Percentiles rank a stretch among this genome's conserved stretches.
phyloP scores from a whole-genome alignment of 2,329 filamentous ascomycete genomes.

The Lanzia echinophila region DNA sequence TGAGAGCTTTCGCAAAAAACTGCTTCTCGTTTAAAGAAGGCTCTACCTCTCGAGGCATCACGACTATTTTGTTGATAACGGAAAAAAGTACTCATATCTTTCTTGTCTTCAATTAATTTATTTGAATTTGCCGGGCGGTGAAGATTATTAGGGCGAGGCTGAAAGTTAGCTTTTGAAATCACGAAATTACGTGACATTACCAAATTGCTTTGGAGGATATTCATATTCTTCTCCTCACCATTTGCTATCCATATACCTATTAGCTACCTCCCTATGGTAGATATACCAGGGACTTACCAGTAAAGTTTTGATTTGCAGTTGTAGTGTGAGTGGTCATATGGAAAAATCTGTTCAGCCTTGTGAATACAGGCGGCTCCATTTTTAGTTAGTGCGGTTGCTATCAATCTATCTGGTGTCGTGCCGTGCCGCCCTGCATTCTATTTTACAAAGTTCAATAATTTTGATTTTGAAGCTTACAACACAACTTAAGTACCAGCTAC shows the following conservation, averaged over 20 bases:
- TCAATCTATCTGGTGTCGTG: not conserved
- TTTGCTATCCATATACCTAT: too few species aligned
- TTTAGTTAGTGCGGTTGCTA: not conserved
- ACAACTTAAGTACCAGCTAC: too few species aligned
- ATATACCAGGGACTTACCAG: too few species aligned
- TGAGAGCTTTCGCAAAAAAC: conserved; percentile 78
- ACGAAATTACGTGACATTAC: not conserved
- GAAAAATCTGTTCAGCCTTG: not conserved
- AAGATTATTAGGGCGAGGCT: not conserved
- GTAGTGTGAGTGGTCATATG: too few species aligned
- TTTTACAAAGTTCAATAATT: too few species aligned
- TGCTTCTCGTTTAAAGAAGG: conserved; percentile 82
- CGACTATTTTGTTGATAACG: not conserved
- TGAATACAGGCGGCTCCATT: not conserved
- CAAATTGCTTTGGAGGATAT: too few species aligned
- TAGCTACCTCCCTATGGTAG: too few species aligned
- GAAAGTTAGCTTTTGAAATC: not conserved
- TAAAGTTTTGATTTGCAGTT: too few species aligned
- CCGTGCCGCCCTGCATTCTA: too few species aligned
- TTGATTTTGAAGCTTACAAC: too few species aligned
- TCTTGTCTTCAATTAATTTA: not conserved
- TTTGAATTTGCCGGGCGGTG: not conserved
- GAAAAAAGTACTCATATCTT: not conserved
- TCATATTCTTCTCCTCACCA: too few species aligned
- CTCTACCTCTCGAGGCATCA: conserved; percentile 87